Conservation (phyloP, 257 asterid species). For the Gentiana macrophylla region DNA sequence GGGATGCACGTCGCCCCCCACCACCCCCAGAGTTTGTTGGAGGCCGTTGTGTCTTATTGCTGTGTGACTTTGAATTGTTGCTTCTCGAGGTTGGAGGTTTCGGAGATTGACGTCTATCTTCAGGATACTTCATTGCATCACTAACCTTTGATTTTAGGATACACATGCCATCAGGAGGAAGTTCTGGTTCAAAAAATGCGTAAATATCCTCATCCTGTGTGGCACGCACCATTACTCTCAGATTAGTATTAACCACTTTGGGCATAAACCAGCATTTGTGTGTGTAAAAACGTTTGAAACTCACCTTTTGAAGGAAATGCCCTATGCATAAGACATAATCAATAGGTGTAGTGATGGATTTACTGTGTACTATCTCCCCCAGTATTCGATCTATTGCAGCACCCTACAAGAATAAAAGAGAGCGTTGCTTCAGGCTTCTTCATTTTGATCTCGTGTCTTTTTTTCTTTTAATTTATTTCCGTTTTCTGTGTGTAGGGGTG, state of each 20-base stretch:
- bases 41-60: constrained; percentile 22
- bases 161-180: constrained; percentile 43
- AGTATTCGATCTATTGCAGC: constrained; percentile 90
- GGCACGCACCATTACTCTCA: constrained; percentile 4
- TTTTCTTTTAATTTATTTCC: no score
- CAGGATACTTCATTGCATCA: constrained; percentile 28
- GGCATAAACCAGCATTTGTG: no score
- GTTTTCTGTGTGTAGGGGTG: no score
- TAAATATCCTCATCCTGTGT: constrained; percentile 87
- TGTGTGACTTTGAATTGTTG: constrained; percentile 33
- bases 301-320: constrained; percentile 83
- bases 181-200: constrained; percentile 92
- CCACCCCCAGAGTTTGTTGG: constrained; percentile 12
- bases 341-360: constrained; percentile 66
- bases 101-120: constrained; percentile 31
- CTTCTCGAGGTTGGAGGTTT: constrained; percentile 29
- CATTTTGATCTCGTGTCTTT: no score
- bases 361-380: constrained; percentile 87
- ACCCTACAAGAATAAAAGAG: constrained; percentile 35
- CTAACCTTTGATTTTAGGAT: constrained; percentile 35
- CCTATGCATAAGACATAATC: constrained; percentile 85
- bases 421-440: neutral
- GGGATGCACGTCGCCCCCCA: constrained; percentile 27
- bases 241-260: neutral
- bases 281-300: constrained; percentile 3